phyloP scores from a whole-genome alignment of 164 flowering plant species.

The Kingdonia uniflora region DNA sequence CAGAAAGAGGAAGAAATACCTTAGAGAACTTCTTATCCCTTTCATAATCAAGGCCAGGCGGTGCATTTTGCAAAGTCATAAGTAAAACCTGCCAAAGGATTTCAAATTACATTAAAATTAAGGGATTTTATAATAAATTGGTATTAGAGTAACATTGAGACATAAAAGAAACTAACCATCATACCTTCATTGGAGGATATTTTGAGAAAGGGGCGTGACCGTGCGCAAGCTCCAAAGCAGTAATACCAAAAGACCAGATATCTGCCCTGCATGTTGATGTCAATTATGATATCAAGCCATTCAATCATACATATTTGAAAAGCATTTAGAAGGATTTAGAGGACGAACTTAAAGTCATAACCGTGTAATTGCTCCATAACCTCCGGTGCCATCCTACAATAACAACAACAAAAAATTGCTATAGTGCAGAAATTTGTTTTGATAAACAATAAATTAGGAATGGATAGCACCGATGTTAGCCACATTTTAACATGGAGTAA shows the following conservation, averaged over 20 bases:
- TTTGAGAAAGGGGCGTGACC: constrained; percentile 99
- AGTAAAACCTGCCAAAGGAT: constrained; percentile 58
- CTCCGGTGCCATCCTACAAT: constrained; percentile 98
- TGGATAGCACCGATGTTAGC: too few relatives aligned
- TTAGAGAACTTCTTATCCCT: constrained; percentile 80
- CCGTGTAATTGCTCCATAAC: constrained; percentile 95
- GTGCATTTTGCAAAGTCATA: constrained; percentile 74
- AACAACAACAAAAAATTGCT: background rate
- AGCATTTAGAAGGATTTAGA: too few relatives aligned
- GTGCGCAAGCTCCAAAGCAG: constrained; percentile 96
- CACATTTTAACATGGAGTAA: too few relatives aligned
- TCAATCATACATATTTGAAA: too few relatives aligned
- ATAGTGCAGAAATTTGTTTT: too few relatives aligned
- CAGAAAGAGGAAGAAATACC: constrained; percentile 28
- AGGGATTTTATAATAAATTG: too few relatives aligned
- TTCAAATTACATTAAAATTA: background rate
- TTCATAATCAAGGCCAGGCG: constrained; percentile 82
- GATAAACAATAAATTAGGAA: too few relatives aligned
- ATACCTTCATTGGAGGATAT: constrained; percentile 97
- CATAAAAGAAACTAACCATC: too few relatives aligned
- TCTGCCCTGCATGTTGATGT: constrained; percentile 58
- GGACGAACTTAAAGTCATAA: constrained; percentile 82
- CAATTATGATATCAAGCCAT: too few relatives aligned
- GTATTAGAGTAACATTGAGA: too few relatives aligned
- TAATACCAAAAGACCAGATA: constrained; percentile 99